A percentile compares a stretch with the other conserved stretches of the same genome.
These are phyloP conservation scores for Cladosporium halotolerans DNA, from an alignment of 2,329 filamentous ascomycete genomes.

Conservation along the genomic window DNA sequence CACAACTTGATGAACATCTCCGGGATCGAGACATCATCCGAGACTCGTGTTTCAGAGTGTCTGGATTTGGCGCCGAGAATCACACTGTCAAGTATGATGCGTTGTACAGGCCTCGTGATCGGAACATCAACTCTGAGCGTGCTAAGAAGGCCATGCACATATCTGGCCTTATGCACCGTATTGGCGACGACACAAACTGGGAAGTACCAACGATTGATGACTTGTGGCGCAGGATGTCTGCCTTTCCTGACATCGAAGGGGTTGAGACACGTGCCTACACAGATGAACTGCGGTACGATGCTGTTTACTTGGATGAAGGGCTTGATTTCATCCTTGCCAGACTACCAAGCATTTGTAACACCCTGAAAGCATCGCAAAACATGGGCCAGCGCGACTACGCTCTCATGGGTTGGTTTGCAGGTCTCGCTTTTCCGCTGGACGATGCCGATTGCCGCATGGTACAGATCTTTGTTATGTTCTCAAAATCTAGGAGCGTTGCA, in stretches of 20 bases:
- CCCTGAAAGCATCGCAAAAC: constrained; percentile 6
- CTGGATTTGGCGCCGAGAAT: constrained; percentile 30
- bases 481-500: constrained; percentile 34
- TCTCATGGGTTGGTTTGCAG: constrained; percentile 24
- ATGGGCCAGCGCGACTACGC: constrained; percentile 8
- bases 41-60: constrained; percentile 24
- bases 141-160: constrained; percentile 11
- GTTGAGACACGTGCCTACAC: neutral
- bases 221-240: constrained; percentile 1
- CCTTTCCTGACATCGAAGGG: neutral
- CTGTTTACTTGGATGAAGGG: constrained; percentile 4
- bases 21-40: constrained; percentile 28
- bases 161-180: constrained; percentile 5
- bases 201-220: neutral
- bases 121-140: neutral
- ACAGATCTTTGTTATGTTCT: constrained; percentile 35
- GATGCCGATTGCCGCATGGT: constrained; percentile 36
- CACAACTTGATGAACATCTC: constrained; percentile 17
- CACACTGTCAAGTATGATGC: constrained; percentile 21
- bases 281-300: constrained; percentile 11
- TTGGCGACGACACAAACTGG: constrained; percentile 5
- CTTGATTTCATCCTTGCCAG: constrained; percentile 2
- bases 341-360: constrained; percentile 13
- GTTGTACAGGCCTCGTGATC: constrained; percentile 19
- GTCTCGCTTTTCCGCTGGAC: constrained; percentile 36